A percentile compares a stretch with the other conserved stretches of the same genome.
Evolutionary conservation across 2,329 filamentous ascomycete genomes (phyloP).

Genomic region (Arthrobotrys musiformis): DNA sequence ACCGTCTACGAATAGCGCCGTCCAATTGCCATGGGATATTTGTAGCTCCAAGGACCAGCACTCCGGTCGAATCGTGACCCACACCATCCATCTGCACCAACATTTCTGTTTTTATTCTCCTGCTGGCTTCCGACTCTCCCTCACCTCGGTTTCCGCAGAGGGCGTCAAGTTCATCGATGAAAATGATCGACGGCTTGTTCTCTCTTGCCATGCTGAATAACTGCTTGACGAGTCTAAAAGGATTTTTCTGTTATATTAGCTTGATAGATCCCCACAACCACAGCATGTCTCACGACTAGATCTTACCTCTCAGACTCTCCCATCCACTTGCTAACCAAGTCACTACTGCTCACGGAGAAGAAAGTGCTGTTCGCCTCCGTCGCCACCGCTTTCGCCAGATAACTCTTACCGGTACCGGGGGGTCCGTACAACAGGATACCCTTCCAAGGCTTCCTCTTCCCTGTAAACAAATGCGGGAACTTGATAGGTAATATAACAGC

Average conservation of each 20-base stretch:
- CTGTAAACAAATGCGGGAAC: constrained; percentile 94
- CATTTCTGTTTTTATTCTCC: constrained; percentile 97
- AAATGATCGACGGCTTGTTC: constrained; percentile 97
- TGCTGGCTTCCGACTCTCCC: constrained; percentile 95
- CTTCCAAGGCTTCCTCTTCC: constrained; percentile 97
- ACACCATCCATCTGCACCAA: constrained; percentile 99
- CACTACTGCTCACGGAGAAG: constrained; percentile 97
- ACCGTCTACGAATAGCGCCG: constrained; percentile 87
- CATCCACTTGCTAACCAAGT: constrained; percentile 99
- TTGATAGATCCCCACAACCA: background rate
- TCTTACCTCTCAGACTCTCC: constrained; percentile 93
- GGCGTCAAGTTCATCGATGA: constrained; percentile 97
- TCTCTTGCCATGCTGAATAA: constrained; percentile 98
- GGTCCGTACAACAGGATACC: constrained; percentile 96
- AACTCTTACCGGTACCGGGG: constrained; percentile 96
- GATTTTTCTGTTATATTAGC: background rate
- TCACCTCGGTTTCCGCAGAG: constrained; percentile 91
- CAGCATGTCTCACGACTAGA: background rate
- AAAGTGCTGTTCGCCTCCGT: constrained; percentile 99
- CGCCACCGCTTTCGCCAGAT: constrained; percentile 94
- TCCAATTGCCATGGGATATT: constrained; percentile 99
- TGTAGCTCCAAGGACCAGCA: constrained; percentile 92
- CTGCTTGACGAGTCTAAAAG: constrained; percentile 84
- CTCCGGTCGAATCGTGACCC: constrained; percentile 91
- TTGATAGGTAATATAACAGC: constrained; percentile 98